phyloP scores from a whole-genome alignment of 345 rosid species.

The Punica granatum region DNA sequence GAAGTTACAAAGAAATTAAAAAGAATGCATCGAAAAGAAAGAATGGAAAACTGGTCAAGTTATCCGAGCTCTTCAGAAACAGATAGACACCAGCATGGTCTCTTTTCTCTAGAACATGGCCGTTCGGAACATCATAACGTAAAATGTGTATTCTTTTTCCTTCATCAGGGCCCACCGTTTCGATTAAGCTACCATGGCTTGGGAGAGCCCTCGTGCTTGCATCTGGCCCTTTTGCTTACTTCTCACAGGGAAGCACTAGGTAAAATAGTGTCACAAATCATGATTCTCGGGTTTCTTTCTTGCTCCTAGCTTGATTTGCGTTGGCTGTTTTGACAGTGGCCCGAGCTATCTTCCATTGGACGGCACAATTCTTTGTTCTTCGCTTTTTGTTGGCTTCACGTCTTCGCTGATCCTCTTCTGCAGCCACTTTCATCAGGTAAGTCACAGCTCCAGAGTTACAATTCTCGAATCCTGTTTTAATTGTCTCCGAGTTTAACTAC shows the following conservation, averaged over 20 bases:
- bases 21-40: not conserved
- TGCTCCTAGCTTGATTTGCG: not conserved
- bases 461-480: not conserved
- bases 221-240: slow-evolving; percentile 89
- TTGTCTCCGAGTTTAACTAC: not conserved
- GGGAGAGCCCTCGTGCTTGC: slow-evolving; percentile 93
- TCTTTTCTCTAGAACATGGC: not conserved
- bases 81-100: not conserved
- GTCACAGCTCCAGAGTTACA: not conserved
- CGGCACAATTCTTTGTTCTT: slow-evolving; percentile 45
- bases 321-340: slow-evolving; percentile 32
- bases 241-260: slow-evolving; percentile 57
- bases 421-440: slow-evolving; percentile 92
- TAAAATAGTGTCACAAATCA: slow-evolving; percentile 1
- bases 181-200: slow-evolving; percentile 84
- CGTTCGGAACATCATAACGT: not conserved
- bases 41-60: not conserved
- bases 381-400: slow-evolving; percentile 74
- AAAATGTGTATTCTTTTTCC: not conserved
- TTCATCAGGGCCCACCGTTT: slow-evolving; percentile 80
- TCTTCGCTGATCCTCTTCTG: slow-evolving; percentile 84
- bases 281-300: slow-evolving; percentile 2
- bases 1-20: not conserved
- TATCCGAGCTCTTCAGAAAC: not conserved
- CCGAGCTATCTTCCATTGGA: slow-evolving; percentile 36